These are phyloP conservation scores for Noccaea bulbosa DNA, from an alignment of 345 rosid genomes.

Conservation along the genomic window DNA sequence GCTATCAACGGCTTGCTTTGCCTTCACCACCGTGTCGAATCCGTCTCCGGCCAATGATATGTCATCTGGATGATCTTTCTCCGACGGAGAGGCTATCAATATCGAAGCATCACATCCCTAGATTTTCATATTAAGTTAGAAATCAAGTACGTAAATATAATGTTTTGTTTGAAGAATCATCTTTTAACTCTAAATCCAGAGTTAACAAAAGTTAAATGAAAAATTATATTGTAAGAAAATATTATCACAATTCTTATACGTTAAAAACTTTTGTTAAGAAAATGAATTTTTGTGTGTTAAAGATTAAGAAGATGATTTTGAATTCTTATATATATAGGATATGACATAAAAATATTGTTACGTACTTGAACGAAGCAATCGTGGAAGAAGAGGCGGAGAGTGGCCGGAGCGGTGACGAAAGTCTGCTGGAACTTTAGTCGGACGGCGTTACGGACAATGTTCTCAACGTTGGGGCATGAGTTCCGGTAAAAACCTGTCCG, in stretches of 20 bases:
- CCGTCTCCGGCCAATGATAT: slow-evolving; percentile 52
- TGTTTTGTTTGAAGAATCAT: not conserved
- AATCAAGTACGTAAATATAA: not conserved
- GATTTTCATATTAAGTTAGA: slow-evolving; percentile 16
- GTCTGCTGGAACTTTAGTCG: slow-evolving; percentile 46
- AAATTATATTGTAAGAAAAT: not conserved
- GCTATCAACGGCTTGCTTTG: slow-evolving; percentile 78
- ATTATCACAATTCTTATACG: not conserved
- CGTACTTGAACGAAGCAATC: slow-evolving; percentile 48
- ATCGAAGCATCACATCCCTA: slow-evolving; percentile 50
- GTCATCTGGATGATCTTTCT: slow-evolving; percentile 48
- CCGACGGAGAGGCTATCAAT: slow-evolving; percentile 43
- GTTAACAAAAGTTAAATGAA: not conserved
- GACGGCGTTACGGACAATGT: slow-evolving; percentile 42
- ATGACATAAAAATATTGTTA: not conserved
- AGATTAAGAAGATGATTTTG: not conserved
- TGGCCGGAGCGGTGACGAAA: slow-evolving; percentile 47
- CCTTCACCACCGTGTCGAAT: slow-evolving; percentile 83
- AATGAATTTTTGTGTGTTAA: not conserved
- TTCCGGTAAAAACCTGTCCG: slow-evolving; percentile 40
- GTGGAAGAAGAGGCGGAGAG: slow-evolving; percentile 50
- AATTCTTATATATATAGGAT: not conserved
- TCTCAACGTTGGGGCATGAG: slow-evolving; percentile 45
- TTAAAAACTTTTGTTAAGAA: not conserved
- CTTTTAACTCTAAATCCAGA: not conserved